Conservation (phyloP, 169 alveolate species). For the Plasmodium fragile region DNA sequence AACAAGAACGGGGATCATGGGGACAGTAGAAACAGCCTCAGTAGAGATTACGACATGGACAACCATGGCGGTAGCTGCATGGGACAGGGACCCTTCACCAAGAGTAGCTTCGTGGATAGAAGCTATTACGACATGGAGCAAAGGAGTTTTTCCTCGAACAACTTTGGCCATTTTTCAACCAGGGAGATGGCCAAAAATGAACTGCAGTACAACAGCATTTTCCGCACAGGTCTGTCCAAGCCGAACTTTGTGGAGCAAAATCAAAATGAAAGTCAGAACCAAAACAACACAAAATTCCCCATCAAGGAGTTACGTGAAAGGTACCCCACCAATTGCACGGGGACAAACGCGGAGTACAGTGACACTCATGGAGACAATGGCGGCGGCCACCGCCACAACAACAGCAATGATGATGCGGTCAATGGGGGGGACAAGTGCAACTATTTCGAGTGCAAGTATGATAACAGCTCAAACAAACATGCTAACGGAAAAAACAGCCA, state of each 20-base stretch:
- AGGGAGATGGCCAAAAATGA: neutral
- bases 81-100: constrained; percentile 16
- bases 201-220: neutral
- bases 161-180: constrained; percentile 10
- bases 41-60: neutral
- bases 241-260: constrained; percentile 15
- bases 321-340: constrained; percentile 25
- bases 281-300: constrained; percentile 8
- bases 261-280: neutral
- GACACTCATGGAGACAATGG: constrained; percentile 7
- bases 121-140: constrained; percentile 14
- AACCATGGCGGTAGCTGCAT: neutral
- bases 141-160: constrained; percentile 14
- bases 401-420: neutral
- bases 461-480: constrained; percentile 15
- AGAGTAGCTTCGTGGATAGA: constrained; percentile 18
- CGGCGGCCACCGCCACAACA: neutral
- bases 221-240: constrained; percentile 7
- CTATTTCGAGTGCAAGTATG: constrained; percentile 35
- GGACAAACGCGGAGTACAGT: neutral
- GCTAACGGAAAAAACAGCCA: constrained; percentile 11
- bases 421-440: neutral
- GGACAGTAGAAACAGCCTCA: neutral
- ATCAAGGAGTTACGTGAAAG: constrained; percentile 38
- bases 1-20: neutral